Percentiles rank a stretch among this genome's conserved stretches.
These are phyloP conservation scores for Fraxinus ornus DNA, from an alignment of 305 asterid genomes.

Conservation along the genomic window DNA sequence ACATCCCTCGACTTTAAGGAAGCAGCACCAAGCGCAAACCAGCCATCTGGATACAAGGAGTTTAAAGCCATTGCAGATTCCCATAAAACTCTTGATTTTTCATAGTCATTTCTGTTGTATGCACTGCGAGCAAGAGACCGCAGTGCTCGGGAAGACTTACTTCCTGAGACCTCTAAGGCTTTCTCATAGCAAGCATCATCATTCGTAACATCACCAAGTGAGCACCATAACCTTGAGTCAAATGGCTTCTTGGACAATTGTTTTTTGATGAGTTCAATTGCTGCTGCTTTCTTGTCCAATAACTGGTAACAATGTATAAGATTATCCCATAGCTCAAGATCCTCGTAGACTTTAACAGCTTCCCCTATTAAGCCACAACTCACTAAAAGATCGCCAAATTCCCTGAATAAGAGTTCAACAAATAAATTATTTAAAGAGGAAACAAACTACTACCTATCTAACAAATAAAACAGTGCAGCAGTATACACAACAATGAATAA, in stretches of 20 bases:
- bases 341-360: conserved; percentile 80
- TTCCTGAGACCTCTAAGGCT: conserved; percentile 83
- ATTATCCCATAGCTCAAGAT: conserved; percentile 98
- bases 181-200: conserved; percentile 71
- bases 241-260: conserved; percentile 63
- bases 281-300: conserved; percentile 92
- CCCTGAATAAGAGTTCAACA: conserved; percentile 47
- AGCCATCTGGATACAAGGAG: conserved; percentile 87
- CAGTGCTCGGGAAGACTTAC: conserved; percentile 78
- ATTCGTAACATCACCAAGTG: conserved; percentile 87
- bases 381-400: conserved; percentile 81
- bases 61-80: conserved; percentile 89
- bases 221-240: conserved; percentile 92
- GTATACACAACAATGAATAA: conserved; percentile 7
- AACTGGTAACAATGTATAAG: conserved; percentile 75
- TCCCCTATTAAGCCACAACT: conserved; percentile 91
- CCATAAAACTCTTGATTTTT: conserved; percentile 73
- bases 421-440: neutral
- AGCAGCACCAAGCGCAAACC: conserved; percentile 98
- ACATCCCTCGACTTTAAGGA: conserved; percentile 79
- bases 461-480: conserved; percentile 14
- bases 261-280: conserved; percentile 74
- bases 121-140: conserved; percentile 94
- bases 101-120: conserved; percentile 78
- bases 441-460: conserved; percentile 20